These are phyloP conservation scores for Pseudocercospora cruenta DNA, from an alignment of 2,329 filamentous ascomycete genomes.

Conservation along the genomic window DNA sequence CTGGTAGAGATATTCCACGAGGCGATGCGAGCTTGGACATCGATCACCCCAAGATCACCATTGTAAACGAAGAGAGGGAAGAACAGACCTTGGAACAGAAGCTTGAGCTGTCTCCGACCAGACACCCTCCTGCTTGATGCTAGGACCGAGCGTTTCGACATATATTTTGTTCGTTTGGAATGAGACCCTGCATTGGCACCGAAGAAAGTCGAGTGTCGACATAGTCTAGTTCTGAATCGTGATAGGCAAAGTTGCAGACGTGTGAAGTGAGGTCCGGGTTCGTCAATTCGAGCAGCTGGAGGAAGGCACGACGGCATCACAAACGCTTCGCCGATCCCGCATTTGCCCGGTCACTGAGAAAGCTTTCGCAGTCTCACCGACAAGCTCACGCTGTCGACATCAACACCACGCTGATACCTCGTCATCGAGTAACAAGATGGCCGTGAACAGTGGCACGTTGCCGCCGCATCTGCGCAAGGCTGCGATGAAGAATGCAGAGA, in stretches of 20 bases:
- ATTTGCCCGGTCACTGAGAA: background rate
- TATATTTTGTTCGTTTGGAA: background rate
- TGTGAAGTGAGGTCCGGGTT: background rate
- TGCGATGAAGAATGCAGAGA: background rate
- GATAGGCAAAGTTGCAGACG: background rate
- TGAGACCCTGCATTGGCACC: background rate
- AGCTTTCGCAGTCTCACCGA: background rate
- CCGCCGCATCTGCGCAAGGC: conserved; percentile 6
- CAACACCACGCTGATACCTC: background rate
- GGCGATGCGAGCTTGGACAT: background rate
- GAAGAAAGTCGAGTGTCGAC: background rate
- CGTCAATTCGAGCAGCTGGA: background rate
- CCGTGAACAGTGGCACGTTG: background rate
- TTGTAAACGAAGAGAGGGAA: background rate
- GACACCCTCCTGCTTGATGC: background rate
- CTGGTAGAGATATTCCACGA: background rate
- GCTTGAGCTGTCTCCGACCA: background rate
- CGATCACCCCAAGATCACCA: no score
- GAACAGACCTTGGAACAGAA: background rate
- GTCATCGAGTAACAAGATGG: background rate
- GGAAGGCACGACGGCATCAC: background rate
- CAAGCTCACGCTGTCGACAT: background rate
- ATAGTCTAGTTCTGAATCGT: background rate
- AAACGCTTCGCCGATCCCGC: background rate
- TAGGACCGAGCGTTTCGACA: background rate